Base-by-base conservation (phyloP, 2,329 filamentous ascomycete species). In the Verticillium nubilum region DNA sequence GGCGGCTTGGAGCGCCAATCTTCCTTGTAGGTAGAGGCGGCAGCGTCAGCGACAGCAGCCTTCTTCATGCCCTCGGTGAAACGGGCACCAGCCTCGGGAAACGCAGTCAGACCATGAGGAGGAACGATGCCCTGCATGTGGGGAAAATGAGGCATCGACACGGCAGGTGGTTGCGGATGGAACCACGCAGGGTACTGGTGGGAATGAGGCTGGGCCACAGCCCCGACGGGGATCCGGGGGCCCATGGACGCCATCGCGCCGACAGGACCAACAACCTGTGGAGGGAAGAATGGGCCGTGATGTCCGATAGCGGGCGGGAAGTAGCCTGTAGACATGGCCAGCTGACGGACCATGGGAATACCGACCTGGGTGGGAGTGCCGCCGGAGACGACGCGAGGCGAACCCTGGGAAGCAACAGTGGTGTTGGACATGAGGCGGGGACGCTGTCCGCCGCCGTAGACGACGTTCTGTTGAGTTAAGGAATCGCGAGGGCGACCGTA, bases 1-100 rank as follows among this genome's bases (percentile, higher is more conserved):
- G 67, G 64, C 9, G 67, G 67, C 59, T 74, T 73, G 6, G 68
- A 69, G 56, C 70, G 70, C 5, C 55, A 50, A 19, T 62, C 58
- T 5, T 59, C 54, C 29, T 59, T n/a, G 17, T 31, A 2, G n/a
- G 25, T 27, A 9, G 52, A 9, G 6, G 28, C 27, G 6, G 28
- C 27, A n/a, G 28, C 23, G 7, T 47, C n/a, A 5, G n/a, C 7
- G 10, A 15, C 15, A 19, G 15, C 28, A 3, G 9, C 12, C 17
- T 29, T 31, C 28, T 12, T 9, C 7, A 17, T 13, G 17, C 15
- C 26, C 19, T 10, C 3, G 2, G 3, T 28, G 26, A 10, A 27
- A 17, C 15, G 17, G 12, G 52, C 17, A 12, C 10, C 52, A 19
- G 26, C 12, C 17, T n/a, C 15, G 12, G 26, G 17, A 27, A 19